Conservation (phyloP, 768 basidiomycete genomes). For the Saitozyma sp. region DNA sequence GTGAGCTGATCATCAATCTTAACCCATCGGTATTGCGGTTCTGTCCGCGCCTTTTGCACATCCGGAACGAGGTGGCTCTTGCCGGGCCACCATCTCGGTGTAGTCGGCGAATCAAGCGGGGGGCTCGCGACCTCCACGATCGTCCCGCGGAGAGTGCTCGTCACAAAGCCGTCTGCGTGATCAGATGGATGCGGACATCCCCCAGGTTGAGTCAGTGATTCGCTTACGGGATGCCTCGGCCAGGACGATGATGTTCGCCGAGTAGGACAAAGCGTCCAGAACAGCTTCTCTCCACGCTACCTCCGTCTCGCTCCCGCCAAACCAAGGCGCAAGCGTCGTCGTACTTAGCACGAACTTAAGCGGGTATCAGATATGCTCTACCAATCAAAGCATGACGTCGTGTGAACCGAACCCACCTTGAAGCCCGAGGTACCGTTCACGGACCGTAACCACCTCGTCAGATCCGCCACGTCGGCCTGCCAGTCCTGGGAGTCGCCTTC, state of each 20-base stretch:
- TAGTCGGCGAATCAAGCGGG: conserved; percentile 7
- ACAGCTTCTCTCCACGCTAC: conserved; percentile 16
- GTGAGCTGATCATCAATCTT: conserved; percentile 13
- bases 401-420: conserved; percentile 14
- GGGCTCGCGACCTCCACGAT: conserved; percentile 20
- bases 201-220: too few species aligned
- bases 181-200: background rate
- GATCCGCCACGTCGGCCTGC: conserved; percentile 13
- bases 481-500: conserved; percentile 18
- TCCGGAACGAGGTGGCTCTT: conserved; percentile 3
- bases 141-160: conserved; percentile 10
- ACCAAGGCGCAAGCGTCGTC: conserved; percentile 17
- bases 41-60: conserved; percentile 7
- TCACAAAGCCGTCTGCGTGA: conserved; percentile 16
- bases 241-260: conserved; percentile 23
- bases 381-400: background rate
- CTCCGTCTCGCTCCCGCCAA: conserved; percentile 8
- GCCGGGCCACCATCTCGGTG: conserved; percentile 8
- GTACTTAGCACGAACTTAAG: conserved; percentile 14
- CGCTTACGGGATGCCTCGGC: conserved; percentile 16
- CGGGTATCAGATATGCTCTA: background rate
- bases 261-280: conserved; percentile 12
- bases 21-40: conserved; percentile 4
- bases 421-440: conserved; percentile 20
- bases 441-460: conserved; percentile 9